Percentiles rank a stretch among this genome's conserved stretches.
Evolutionary conservation across 441 rosid genomes (phyloP).

Genomic region (Populus tomentosa): DNA sequence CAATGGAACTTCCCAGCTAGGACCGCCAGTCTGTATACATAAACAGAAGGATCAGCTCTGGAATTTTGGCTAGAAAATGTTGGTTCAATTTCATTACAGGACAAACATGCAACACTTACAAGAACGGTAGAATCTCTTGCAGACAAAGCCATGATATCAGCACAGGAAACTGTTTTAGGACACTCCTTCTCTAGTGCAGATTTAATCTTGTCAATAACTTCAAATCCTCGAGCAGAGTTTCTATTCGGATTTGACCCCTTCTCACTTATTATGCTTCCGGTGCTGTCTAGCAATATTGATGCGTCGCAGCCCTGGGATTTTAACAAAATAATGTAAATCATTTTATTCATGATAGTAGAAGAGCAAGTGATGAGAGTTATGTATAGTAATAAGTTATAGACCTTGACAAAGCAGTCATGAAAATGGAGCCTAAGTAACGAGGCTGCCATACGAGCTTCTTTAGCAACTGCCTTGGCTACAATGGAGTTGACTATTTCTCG

Average conservation of each 20-base stretch:
- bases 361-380: neutral
- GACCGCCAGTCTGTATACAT: slow-evolving; percentile 65
- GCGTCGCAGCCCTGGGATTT: slow-evolving; percentile 83
- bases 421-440: no score
- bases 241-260: slow-evolving; percentile 71
- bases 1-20: slow-evolving; percentile 79
- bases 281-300: slow-evolving; percentile 66
- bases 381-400: slow-evolving; percentile 5
- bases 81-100: neutral
- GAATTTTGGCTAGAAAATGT: neutral
- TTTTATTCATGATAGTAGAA: neutral
- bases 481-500: slow-evolving; percentile 54
- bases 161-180: slow-evolving; percentile 75
- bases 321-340: neutral
- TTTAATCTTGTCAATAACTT: slow-evolving; percentile 77
- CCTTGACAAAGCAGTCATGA: slow-evolving; percentile 37
- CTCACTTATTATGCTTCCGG: slow-evolving; percentile 51
- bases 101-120: slow-evolving; percentile 30
- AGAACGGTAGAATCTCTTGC: slow-evolving; percentile 90
- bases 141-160: slow-evolving; percentile 67
- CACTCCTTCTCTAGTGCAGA: slow-evolving; percentile 68
- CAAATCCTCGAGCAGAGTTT: slow-evolving; percentile 80
- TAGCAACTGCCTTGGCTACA: slow-evolving; percentile 71
- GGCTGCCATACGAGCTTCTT: slow-evolving; percentile 24
- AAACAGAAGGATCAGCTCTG: slow-evolving; percentile 7